A percentile compares a stretch with the other conserved stretches of the same genome.
These are phyloP conservation scores for Macrophomina phaseolina DNA, from an alignment of 2,329 filamentous ascomycete genomes.

Conservation along the genomic window DNA sequence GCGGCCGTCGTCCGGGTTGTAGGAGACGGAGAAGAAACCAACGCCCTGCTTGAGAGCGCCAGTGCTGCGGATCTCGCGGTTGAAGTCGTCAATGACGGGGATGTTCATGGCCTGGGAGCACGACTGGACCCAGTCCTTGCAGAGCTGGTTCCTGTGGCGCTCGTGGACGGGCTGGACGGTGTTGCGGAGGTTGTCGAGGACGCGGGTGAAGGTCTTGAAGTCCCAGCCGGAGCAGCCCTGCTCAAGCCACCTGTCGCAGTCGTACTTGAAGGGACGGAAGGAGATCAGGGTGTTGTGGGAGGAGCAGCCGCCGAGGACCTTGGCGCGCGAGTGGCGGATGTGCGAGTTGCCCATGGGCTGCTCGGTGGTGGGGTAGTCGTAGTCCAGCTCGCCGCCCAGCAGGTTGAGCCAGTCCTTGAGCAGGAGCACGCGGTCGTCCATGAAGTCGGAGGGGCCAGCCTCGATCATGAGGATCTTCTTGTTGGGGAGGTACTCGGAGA, in stretches of 20 bases:
- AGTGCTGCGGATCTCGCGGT: slow-evolving; percentile 76
- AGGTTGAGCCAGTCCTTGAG: slow-evolving; percentile 86
- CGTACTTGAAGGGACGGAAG: slow-evolving; percentile 89
- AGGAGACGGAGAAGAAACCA: slow-evolving; percentile 89
- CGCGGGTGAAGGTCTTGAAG: slow-evolving; percentile 81
- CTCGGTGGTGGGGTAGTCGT: slow-evolving; percentile 87
- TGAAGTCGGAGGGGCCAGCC: slow-evolving; percentile 86
- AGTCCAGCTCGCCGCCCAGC: slow-evolving; percentile 84
- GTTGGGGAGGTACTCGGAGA: slow-evolving; percentile 82
- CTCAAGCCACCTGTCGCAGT: slow-evolving; percentile 82
- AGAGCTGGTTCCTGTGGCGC: slow-evolving; percentile 86
- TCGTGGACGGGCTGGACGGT: slow-evolving; percentile 88
- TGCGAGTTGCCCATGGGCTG: slow-evolving; percentile 91
- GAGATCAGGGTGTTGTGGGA: slow-evolving; percentile 94
- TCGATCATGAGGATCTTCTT: slow-evolving; percentile 85
- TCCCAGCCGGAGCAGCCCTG: slow-evolving; percentile 85
- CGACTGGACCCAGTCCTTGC: slow-evolving; percentile 85
- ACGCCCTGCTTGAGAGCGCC: slow-evolving; percentile 77
- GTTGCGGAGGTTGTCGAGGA: slow-evolving; percentile 84
- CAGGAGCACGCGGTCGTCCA: slow-evolving; percentile 84
- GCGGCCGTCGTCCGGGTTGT: slow-evolving; percentile 86
- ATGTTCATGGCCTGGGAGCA: slow-evolving; percentile 81
- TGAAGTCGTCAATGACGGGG: slow-evolving; percentile 84
- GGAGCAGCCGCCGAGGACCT: slow-evolving; percentile 90
- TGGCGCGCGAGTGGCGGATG: slow-evolving; percentile 90